Conservation (phyloP, 2,329 filamentous ascomycete genomes). For the Simplicillium aogashimaense region DNA sequence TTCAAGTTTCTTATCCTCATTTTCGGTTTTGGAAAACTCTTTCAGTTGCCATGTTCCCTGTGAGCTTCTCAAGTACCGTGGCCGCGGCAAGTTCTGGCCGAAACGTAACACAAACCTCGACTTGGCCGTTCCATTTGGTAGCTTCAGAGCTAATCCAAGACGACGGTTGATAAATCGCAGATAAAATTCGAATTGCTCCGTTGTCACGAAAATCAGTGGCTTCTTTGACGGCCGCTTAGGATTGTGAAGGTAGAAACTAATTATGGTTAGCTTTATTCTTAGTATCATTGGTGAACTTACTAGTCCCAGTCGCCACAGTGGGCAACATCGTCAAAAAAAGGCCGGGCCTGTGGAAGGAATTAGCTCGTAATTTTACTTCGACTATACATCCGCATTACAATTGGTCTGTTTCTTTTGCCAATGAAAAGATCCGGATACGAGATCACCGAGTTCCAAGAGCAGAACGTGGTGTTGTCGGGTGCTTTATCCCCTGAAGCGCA, state of each 20-base stretch:
- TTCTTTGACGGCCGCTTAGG: conserved; percentile 32
- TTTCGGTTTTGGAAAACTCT: too few species aligned
- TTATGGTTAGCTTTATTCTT: neutral
- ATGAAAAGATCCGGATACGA: conserved; percentile 53
- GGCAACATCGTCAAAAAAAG: conserved; percentile 50
- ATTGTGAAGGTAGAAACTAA: conserved; percentile 58
- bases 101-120: too few species aligned
- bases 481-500: too few species aligned
- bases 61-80: too few species aligned
- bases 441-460: conserved; percentile 41
- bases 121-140: too few species aligned
- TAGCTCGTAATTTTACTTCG: neutral
- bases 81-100: too few species aligned
- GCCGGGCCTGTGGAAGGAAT: conserved; percentile 20
- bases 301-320: conserved; percentile 62
- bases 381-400: conserved; percentile 21
- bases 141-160: too few species aligned
- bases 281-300: conserved; percentile 37
- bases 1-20: too few species aligned
- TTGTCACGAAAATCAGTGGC: conserved; percentile 58
- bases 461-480: conserved; percentile 24
- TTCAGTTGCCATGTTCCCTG: too few species aligned
- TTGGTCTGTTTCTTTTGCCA: conserved; percentile 38
- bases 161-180: conserved; percentile 51
- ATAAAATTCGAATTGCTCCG: conserved; percentile 53